Conservation (phyloP, 2,329 filamentous ascomycete species). For the Diaporthe citrichinensis region DNA sequence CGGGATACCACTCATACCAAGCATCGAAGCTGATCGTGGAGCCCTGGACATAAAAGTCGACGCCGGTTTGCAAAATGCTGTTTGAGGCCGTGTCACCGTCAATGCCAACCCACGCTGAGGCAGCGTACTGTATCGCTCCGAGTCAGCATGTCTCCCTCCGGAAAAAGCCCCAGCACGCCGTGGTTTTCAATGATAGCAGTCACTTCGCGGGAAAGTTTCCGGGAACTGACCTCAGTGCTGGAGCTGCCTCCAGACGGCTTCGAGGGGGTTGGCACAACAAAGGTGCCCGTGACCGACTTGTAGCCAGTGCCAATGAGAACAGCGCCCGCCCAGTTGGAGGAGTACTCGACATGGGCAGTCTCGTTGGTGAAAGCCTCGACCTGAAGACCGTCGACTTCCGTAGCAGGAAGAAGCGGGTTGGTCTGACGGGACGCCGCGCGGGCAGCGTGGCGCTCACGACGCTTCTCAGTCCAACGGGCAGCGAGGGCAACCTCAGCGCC, state of each 20-base stretch:
- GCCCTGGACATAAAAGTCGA: slow-evolving; percentile 66
- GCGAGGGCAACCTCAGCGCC: slow-evolving; percentile 32
- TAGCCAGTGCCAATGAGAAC: slow-evolving; percentile 66
- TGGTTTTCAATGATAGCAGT: background rate
- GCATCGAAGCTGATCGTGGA: slow-evolving; percentile 62
- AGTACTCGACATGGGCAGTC: slow-evolving; percentile 38
- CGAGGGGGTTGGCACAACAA: slow-evolving; percentile 66
- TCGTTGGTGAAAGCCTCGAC: slow-evolving; percentile 36
- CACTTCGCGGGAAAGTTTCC: background rate
- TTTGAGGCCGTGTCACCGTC: slow-evolving; percentile 69
- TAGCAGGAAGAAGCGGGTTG: slow-evolving; percentile 37
- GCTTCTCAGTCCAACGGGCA: slow-evolving; percentile 38
- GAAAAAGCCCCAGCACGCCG: no score
- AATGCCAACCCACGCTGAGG: slow-evolving; percentile 72
- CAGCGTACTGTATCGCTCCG: slow-evolving; percentile 53
- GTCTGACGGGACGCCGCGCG: slow-evolving; percentile 20
- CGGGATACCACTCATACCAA: slow-evolving; percentile 75
- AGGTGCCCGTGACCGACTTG: slow-evolving; percentile 64
- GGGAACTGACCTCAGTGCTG: slow-evolving; percentile 43
- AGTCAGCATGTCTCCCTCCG: background rate
- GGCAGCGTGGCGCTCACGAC: slow-evolving; percentile 38
- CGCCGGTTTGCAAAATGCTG: slow-evolving; percentile 69
- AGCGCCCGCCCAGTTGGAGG: slow-evolving; percentile 70
- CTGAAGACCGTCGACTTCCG: slow-evolving; percentile 25
- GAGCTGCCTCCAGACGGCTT: slow-evolving; percentile 54